These are phyloP conservation scores for Coniella vitis DNA, from an alignment of 2,329 filamentous ascomycete species.

Conservation along the genomic window DNA sequence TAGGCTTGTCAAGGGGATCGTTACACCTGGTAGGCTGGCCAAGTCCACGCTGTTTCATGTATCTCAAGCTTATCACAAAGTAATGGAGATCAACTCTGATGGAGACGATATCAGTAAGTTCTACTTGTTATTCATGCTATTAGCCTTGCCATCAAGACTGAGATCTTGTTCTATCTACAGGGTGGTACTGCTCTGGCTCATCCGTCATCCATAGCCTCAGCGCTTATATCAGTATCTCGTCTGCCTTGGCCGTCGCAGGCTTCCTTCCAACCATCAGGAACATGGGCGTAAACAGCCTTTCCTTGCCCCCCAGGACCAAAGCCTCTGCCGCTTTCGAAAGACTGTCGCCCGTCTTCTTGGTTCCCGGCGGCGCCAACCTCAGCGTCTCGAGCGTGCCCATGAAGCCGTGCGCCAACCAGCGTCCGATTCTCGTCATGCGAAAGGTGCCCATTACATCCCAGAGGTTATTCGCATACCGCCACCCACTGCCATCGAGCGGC, in stretches of 20 bases:
- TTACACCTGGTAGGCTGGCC: too few relatives aligned
- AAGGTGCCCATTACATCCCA: conserved; percentile 13
- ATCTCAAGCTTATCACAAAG: too few relatives aligned
- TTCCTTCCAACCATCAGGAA: conserved; percentile 15
- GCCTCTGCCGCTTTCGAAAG: conserved; percentile 47
- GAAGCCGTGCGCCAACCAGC: conserved; percentile 56
- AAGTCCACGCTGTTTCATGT: too few relatives aligned
- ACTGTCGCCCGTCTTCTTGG: conserved; percentile 70
- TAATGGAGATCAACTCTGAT: too few relatives aligned
- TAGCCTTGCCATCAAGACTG: too few relatives aligned
- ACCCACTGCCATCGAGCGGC: conserved; percentile 16
- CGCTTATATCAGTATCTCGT: neutral
- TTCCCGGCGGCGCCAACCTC: conserved; percentile 58
- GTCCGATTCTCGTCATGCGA: conserved; percentile 66
- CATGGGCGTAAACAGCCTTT: conserved; percentile 15
- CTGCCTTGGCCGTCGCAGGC: neutral
- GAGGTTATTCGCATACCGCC: conserved; percentile 9
- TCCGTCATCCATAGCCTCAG: too few relatives aligned
- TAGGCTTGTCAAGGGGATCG: too few relatives aligned
- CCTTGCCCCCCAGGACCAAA: conserved; percentile 12
- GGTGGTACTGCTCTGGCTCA: too few relatives aligned
- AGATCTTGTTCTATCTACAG: too few relatives aligned
- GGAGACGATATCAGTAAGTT: too few relatives aligned
- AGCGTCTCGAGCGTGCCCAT: conserved; percentile 59
- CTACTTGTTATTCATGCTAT: too few relatives aligned